Conservation (phyloP, 257 asterid species). For the Avicennia marina region DNA sequence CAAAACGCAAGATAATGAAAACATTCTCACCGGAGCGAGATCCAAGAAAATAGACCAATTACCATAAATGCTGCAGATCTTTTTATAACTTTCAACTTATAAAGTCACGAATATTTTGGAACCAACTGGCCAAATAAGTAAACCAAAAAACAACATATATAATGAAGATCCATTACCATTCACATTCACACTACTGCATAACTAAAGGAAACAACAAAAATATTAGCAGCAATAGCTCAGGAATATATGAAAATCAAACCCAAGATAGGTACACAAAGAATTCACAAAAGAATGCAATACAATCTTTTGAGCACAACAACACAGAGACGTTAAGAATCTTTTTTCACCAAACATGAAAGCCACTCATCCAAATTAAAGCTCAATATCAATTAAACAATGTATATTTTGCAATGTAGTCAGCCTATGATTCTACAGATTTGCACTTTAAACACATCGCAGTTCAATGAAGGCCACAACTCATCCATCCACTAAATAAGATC, state of each 20-base stretch:
- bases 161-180: conserved; percentile 1
- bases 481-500: no score
- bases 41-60: neutral
- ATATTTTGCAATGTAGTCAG: neutral
- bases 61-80: neutral
- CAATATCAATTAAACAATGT: neutral
- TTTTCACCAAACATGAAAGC: neutral
- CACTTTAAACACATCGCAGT: no score
- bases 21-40: neutral
- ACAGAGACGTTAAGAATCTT: neutral
- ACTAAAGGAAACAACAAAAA: neutral
- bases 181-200: neutral
- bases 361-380: neutral
- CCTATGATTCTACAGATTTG: neutral
- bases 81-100: neutral
- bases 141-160: neutral
- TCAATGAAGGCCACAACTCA: no score
- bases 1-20: neutral
- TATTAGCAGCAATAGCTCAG: neutral
- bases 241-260: neutral
- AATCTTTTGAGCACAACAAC: neutral
- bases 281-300: neutral
- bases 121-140: neutral
- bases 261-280: neutral
- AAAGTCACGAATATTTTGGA: neutral